A percentile compares a stretch with the other conserved stretches of the same genome.
phyloP scores from a whole-genome alignment of 352 stramenopile species.

The Phytophthora tentaculata region DNA sequence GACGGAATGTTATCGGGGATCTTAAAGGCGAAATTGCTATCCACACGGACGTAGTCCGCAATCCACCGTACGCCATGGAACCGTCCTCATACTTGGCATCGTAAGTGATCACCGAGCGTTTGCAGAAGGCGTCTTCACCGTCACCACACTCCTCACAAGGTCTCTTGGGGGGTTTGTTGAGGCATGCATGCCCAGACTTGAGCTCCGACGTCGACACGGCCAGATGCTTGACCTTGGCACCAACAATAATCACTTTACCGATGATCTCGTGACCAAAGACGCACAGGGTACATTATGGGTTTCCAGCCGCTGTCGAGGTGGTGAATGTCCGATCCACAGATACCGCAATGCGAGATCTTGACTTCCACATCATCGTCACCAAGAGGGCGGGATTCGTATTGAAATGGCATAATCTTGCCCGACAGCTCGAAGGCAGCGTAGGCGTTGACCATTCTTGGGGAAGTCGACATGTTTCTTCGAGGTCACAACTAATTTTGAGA shows the following conservation, averaged over 20 bases:
- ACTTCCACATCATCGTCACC: slow-evolving; percentile 52
- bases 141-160: slow-evolving; percentile 43
- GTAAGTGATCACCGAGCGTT: slow-evolving; percentile 51
- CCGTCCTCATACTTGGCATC: slow-evolving; percentile 49
- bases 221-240: slow-evolving; percentile 41
- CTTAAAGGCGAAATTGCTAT: slow-evolving; percentile 33
- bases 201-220: slow-evolving; percentile 43
- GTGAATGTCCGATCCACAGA: slow-evolving; percentile 46
- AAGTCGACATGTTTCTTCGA: not conserved
- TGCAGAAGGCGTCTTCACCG: slow-evolving; percentile 71
- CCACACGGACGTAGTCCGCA: slow-evolving; percentile 28
- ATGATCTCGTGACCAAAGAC: slow-evolving; percentile 53
- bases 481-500: no score
- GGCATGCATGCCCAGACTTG: slow-evolving; percentile 63
- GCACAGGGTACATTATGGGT: slow-evolving; percentile 43
- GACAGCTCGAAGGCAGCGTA: slow-evolving; percentile 34
- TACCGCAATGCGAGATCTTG: slow-evolving; percentile 51
- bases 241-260: slow-evolving; percentile 12
- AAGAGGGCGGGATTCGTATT: slow-evolving; percentile 45
- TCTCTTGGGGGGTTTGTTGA: slow-evolving; percentile 52
- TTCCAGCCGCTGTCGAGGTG: slow-evolving; percentile 51
- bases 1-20: slow-evolving; percentile 17
- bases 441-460: slow-evolving; percentile 21
- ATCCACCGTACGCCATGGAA: slow-evolving; percentile 21
- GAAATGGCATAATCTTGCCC: slow-evolving; percentile 30